Percentiles rank a stretch among this genome's conserved stretches.
Conservation (phyloP, 2,329 filamentous ascomycete genomes). For the Scolecobasidium constrictum region DNA sequence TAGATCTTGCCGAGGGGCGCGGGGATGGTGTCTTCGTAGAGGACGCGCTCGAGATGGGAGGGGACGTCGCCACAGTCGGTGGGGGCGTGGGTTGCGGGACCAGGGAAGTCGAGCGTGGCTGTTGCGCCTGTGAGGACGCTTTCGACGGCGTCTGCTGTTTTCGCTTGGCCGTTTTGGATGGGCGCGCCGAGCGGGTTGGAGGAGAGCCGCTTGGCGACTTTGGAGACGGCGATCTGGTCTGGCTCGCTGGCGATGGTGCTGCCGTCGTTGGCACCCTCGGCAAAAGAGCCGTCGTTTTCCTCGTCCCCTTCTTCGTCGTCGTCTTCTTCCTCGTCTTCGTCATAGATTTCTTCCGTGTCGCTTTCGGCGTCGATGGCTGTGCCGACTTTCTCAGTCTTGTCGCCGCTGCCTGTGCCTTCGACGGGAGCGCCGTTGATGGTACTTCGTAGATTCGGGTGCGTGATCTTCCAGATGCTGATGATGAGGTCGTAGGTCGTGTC, state of each 20-base stretch:
- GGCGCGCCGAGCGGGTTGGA: slow-evolving; percentile 31
- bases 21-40: slow-evolving; percentile 76
- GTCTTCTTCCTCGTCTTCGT: slow-evolving; percentile 69
- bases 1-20: slow-evolving; percentile 91
- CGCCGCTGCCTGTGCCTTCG: slow-evolving; percentile 60
- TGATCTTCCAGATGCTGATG: slow-evolving; percentile 96
- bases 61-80: slow-evolving; percentile 76
- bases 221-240: slow-evolving; percentile 18
- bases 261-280: slow-evolving; percentile 41
- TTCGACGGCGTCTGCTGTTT: slow-evolving; percentile 13
- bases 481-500: slow-evolving; percentile 96
- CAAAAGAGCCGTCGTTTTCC: slow-evolving; percentile 53
- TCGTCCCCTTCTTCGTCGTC: slow-evolving; percentile 72
- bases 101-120: slow-evolving; percentile 60
- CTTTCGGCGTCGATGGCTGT: slow-evolving; percentile 50
- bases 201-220: slow-evolving; percentile 61
- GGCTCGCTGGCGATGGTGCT: slow-evolving; percentile 45
- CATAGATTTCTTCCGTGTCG: slow-evolving; percentile 49
- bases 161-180: slow-evolving; percentile 28
- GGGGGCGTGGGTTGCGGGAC: slow-evolving; percentile 66
- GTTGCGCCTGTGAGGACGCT: slow-evolving; percentile 13
- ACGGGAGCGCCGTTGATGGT: slow-evolving; percentile 80
- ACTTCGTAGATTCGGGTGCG: slow-evolving; percentile 82
- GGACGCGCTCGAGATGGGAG: slow-evolving; percentile 71
- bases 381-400: slow-evolving; percentile 81